Evolutionary conservation across 805 yeast species (phyloP).

Genomic region (Pichia cabralensis): DNA sequence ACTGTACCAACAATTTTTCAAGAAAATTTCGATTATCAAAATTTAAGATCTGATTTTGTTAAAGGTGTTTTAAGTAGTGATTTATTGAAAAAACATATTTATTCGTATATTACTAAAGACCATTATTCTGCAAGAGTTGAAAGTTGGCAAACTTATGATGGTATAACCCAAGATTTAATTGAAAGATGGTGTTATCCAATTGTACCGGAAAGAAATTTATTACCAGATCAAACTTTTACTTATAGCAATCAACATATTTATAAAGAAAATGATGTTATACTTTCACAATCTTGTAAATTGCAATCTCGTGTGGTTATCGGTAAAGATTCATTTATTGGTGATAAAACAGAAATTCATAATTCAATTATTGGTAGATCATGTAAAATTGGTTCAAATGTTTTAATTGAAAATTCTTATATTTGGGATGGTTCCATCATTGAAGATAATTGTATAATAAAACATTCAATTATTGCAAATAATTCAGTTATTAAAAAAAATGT

Average conservation of each 20-base stretch:
- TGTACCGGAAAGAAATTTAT: conserved; percentile 74
- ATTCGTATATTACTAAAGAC: conserved; percentile 71
- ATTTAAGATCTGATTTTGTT: conserved; percentile 76
- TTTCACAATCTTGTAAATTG: conserved; percentile 88
- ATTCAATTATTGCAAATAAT: conserved; percentile 62
- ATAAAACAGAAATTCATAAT: conserved; percentile 51
- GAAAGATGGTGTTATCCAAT: conserved; percentile 92
- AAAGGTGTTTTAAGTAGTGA: conserved; percentile 87
- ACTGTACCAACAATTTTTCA: conserved; percentile 92
- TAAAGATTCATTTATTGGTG: conserved; percentile 64
- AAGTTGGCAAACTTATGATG: conserved; percentile 87
- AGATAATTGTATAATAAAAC: conserved; percentile 48
- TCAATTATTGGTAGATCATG: conserved; percentile 84
- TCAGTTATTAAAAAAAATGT: conserved; percentile 47
- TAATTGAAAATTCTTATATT: conserved; percentile 63
- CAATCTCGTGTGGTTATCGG: conserved; percentile 81
- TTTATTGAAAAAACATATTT: conserved; percentile 79
- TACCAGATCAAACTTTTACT: conserved; percentile 60
- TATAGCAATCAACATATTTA: conserved; percentile 82
- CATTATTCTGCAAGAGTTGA: conserved; percentile 94
- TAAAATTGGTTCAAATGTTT: conserved; percentile 69
- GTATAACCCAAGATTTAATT: conserved; percentile 79
- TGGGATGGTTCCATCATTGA: conserved; percentile 78
- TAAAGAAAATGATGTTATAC: conserved; percentile 77
- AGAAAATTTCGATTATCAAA: conserved; percentile 92